Conservation (phyloP, 2,329 filamentous ascomycete genomes). For the Macrophomina phaseolina region DNA sequence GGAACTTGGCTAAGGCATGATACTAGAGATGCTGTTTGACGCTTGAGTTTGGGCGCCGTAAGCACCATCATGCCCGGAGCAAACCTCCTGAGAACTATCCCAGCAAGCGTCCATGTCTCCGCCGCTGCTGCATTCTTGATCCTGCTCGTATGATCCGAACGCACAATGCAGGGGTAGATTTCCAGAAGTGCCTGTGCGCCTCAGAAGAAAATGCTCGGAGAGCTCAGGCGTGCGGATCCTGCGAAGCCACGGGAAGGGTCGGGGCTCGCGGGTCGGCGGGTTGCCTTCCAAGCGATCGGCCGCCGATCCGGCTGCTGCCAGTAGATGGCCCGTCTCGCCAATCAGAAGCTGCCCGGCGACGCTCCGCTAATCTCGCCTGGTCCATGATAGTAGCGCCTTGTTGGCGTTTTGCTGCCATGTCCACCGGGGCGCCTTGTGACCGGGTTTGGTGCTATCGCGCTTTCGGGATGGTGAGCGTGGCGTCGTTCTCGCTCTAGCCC, state of each 20-base stretch:
- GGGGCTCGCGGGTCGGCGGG: constrained; percentile 10
- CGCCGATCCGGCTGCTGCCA: not conserved
- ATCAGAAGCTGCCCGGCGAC: not conserved
- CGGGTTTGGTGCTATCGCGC: not conserved
- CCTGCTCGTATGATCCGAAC: no score
- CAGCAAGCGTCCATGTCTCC: no score
- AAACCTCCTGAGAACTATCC: no score
- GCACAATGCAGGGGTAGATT: not conserved
- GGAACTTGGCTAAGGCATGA: no score
- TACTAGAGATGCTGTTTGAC: no score
- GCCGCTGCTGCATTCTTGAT: no score
- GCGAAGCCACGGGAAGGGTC: constrained; percentile 3
- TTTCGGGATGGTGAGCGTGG: not conserved
- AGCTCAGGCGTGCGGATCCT: not conserved
- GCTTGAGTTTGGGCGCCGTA: no score
- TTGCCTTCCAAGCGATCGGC: not conserved
- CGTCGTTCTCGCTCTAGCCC: not conserved
- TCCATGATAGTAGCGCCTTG: not conserved
- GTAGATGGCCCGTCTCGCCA: not conserved
- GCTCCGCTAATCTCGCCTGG: not conserved
- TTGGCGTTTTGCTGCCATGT: not conserved
- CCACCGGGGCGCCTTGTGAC: not conserved
- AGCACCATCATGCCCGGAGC: no score
- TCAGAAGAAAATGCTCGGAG: not conserved
- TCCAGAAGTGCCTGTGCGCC: not conserved